Conservation (phyloP, 768 basidiomycete genomes). For the Leccinum aurantiacum region DNA sequence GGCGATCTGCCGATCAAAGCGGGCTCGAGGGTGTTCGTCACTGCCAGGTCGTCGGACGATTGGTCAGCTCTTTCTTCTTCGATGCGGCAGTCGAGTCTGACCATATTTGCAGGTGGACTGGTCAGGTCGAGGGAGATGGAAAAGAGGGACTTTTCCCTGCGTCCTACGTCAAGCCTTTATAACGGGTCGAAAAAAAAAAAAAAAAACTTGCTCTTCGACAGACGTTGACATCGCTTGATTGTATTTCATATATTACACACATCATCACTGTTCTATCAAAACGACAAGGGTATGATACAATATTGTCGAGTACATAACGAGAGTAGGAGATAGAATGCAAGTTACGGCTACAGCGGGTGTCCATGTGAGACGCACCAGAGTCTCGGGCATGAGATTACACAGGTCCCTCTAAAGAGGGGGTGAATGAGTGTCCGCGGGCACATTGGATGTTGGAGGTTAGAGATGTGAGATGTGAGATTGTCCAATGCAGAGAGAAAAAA, state of each 20-base stretch:
- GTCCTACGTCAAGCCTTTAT: slow-evolving; percentile 64
- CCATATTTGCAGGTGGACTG: slow-evolving; percentile 58
- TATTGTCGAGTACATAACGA: slow-evolving; percentile 31
- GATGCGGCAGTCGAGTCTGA: not conserved
- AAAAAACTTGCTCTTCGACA: too few relatives aligned
- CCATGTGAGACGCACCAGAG: slow-evolving; percentile 25
- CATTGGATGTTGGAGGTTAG: slow-evolving; percentile 22
- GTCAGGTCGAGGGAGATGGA: slow-evolving; percentile 57
- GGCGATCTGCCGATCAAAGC: slow-evolving; percentile 63
- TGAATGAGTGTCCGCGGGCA: slow-evolving; percentile 25
- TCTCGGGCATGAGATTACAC: slow-evolving; percentile 6
- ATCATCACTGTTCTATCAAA: slow-evolving; percentile 20
- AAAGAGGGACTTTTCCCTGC: slow-evolving; percentile 64
- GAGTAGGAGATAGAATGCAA: slow-evolving; percentile 28
- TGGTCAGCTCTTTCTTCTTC: slow-evolving; percentile 49
- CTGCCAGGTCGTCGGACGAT: slow-evolving; percentile 68
- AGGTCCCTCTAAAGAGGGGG: not conserved
- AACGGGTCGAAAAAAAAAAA: too few relatives aligned
- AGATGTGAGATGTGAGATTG: slow-evolving; percentile 19
- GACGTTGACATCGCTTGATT: not conserved
- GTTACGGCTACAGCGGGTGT: slow-evolving; percentile 29
- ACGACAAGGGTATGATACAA: slow-evolving; percentile 30
- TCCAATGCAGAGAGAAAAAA: slow-evolving; percentile 16
- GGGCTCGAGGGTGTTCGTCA: slow-evolving; percentile 59
- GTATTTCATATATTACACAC: slow-evolving; percentile 9